A percentile compares a stretch with the other conserved stretches of the same genome.
These are phyloP conservation scores for Aspergillus sp. DNA, from an alignment of 2,329 filamentous ascomycete species.

Conservation along the genomic window DNA sequence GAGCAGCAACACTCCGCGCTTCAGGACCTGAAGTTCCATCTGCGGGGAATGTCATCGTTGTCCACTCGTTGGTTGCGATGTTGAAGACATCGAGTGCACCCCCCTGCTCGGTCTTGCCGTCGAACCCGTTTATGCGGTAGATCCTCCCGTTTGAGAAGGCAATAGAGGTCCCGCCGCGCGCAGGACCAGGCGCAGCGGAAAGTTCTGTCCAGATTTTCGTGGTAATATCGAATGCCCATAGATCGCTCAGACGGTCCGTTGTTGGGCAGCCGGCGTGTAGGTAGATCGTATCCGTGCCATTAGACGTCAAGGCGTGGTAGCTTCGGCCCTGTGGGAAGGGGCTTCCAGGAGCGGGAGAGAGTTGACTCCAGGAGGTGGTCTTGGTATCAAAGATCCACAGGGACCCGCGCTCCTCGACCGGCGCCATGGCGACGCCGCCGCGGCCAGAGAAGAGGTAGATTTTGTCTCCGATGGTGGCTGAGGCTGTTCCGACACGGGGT, in stretches of 20 bases:
- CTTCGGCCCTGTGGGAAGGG: constrained; percentile 68
- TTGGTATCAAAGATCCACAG: constrained; percentile 72
- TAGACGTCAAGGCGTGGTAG: constrained; percentile 67
- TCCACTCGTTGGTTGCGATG: constrained; percentile 46
- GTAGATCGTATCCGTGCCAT: constrained; percentile 71
- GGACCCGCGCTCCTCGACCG: constrained; percentile 73
- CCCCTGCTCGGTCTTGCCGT: constrained; percentile 71
- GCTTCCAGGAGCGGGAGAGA: constrained; percentile 60
- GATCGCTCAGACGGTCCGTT: constrained; percentile 66
- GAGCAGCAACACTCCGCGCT: constrained; percentile 54
- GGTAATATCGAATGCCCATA: constrained; percentile 77
- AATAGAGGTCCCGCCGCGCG: constrained; percentile 70
- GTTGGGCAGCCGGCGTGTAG: constrained; percentile 76
- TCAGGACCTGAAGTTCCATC: constrained; percentile 53
- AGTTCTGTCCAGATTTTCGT: constrained; percentile 69
- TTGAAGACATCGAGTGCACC: constrained; percentile 70
- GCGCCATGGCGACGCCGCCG: constrained; percentile 68
- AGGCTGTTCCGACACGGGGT: constrained; percentile 74
- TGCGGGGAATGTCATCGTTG: constrained; percentile 31
- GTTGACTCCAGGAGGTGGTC: constrained; percentile 62
- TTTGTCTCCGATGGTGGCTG: constrained; percentile 67
- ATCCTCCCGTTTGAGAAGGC: constrained; percentile 66
- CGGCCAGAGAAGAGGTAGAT: constrained; percentile 85
- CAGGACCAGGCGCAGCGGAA: constrained; percentile 67
- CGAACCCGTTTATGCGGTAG: constrained; percentile 81